Percentiles rank a stretch among this genome's conserved stretches.
Evolutionary conservation across 2,329 filamentous ascomycete genomes (phyloP).

Genomic region (Colletotrichum horii): DNA sequence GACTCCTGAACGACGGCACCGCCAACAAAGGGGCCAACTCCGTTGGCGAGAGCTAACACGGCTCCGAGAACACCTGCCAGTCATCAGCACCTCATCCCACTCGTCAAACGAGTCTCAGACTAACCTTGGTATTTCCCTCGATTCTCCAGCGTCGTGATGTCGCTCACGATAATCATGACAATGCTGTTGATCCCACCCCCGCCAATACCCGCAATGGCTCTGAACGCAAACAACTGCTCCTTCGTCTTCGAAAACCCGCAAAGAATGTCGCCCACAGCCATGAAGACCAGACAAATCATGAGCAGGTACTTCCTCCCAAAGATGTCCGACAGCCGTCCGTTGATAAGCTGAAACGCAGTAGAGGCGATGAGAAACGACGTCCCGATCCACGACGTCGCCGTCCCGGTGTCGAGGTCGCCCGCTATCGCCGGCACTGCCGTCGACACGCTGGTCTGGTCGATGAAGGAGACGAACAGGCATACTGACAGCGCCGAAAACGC

Average conservation of each 20-base stretch:
- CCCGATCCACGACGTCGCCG: slow-evolving; percentile 38
- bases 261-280: slow-evolving; percentile 33
- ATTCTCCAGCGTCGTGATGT: slow-evolving; percentile 39
- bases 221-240: slow-evolving; percentile 37
- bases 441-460: slow-evolving; percentile 41
- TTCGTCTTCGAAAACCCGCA: slow-evolving; percentile 36
- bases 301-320: slow-evolving; percentile 39
- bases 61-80: slow-evolving; percentile 26
- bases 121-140: slow-evolving; percentile 36
- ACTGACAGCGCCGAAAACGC: slow-evolving; percentile 33
- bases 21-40: slow-evolving; percentile 40
- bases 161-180: slow-evolving; percentile 42
- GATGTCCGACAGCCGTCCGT: slow-evolving; percentile 39
- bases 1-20: slow-evolving; percentile 31
- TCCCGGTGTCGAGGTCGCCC: slow-evolving; percentile 31
- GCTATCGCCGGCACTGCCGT: slow-evolving; percentile 42
- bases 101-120: neutral
- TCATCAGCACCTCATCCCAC: slow-evolving; percentile 3
- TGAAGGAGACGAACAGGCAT: slow-evolving; percentile 36
- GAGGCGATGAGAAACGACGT: slow-evolving; percentile 42
- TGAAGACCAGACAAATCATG: slow-evolving; percentile 30
- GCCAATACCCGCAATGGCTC: slow-evolving; percentile 38
- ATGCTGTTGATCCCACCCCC: slow-evolving; percentile 38
- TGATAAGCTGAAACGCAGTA: slow-evolving; percentile 39
- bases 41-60: slow-evolving; percentile 36